Conservation (phyloP, 2,329 filamentous ascomycete species). For the Penicillium sp. region DNA sequence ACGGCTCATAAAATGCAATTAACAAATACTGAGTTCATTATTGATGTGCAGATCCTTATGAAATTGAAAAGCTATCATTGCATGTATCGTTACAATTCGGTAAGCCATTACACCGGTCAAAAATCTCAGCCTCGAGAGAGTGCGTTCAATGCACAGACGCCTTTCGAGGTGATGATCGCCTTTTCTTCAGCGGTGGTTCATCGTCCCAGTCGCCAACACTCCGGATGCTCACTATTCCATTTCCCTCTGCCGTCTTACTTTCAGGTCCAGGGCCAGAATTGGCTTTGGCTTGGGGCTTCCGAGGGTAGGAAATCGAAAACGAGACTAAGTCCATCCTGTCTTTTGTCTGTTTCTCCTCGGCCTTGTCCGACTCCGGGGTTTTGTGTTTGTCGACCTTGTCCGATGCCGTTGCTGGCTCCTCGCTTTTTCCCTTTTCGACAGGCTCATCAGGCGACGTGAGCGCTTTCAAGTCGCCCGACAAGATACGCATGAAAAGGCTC, state of each 20-base stretch:
- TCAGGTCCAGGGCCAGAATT: neutral
- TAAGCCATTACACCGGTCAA: neutral
- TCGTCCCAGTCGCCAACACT: constrained; percentile 18
- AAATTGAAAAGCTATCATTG: neutral
- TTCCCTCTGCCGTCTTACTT: neutral
- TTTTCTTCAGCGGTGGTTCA: constrained; percentile 35
- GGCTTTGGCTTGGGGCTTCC: constrained; percentile 10
- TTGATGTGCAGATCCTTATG: neutral
- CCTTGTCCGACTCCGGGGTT: neutral
- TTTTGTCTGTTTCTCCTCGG: constrained; percentile 10
- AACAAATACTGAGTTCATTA: neutral
- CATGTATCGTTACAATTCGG: neutral
- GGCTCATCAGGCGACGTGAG: constrained; percentile 1
- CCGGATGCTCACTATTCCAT: constrained; percentile 21
- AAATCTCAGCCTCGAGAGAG: neutral
- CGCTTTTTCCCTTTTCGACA: neutral
- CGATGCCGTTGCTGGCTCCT: constrained; percentile 3
- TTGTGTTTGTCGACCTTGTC: neutral
- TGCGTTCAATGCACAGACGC: neutral
- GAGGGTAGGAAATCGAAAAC: constrained; percentile 31
- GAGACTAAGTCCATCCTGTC: constrained; percentile 27
- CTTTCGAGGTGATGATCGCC: constrained; percentile 28
- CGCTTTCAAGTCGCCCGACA: constrained; percentile 22
- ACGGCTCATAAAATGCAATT: neutral
- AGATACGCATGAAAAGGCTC: constrained; percentile 27